phyloP scores from a whole-genome alignment of 768 basidiomycete species.

The Calocybe cyanea region DNA sequence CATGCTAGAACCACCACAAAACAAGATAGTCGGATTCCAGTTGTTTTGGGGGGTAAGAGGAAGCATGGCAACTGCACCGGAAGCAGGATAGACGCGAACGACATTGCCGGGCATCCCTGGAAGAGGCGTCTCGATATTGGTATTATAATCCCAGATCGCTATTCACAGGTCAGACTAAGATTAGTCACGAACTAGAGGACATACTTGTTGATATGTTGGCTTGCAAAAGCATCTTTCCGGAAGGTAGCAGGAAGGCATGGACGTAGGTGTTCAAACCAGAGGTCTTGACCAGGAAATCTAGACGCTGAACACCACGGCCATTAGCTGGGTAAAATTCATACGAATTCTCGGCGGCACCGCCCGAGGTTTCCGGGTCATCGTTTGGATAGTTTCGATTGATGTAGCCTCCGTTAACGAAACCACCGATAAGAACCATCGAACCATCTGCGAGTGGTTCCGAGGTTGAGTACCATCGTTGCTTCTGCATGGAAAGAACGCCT shows the following conservation, averaged over 20 bases:
- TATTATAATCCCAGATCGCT: slow-evolving; percentile 50
- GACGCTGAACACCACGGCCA: slow-evolving; percentile 42
- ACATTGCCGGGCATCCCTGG: slow-evolving; percentile 74
- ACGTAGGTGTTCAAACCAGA: slow-evolving; percentile 79
- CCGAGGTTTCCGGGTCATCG: slow-evolving; percentile 56
- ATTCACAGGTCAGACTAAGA: slow-evolving; percentile 3
- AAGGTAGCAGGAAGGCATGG: slow-evolving; percentile 69
- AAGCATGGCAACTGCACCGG: slow-evolving; percentile 85
- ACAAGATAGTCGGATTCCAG: slow-evolving; percentile 79
- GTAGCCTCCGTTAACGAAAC: slow-evolving; percentile 76
- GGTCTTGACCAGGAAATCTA: slow-evolving; percentile 68
- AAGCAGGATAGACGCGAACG: slow-evolving; percentile 84
- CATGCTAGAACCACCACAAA: slow-evolving; percentile 90
- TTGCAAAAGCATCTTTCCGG: slow-evolving; percentile 78
- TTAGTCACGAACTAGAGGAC: background rate
- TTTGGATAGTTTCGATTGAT: slow-evolving; percentile 78
- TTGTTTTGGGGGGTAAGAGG: slow-evolving; percentile 89
- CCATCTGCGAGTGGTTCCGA: slow-evolving; percentile 77
- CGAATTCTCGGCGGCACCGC: slow-evolving; percentile 78
- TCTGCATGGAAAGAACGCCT: slow-evolving; percentile 60
- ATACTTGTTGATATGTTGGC: slow-evolving; percentile 75
- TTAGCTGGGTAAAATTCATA: slow-evolving; percentile 80
- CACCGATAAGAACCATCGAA: slow-evolving; percentile 74
- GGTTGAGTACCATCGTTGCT: slow-evolving; percentile 74
- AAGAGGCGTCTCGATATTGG: slow-evolving; percentile 58